A percentile compares a stretch with the other conserved stretches of the same genome.
Conservation (phyloP, 805 yeast species). For the Wilhelminamyces savonicus region DNA sequence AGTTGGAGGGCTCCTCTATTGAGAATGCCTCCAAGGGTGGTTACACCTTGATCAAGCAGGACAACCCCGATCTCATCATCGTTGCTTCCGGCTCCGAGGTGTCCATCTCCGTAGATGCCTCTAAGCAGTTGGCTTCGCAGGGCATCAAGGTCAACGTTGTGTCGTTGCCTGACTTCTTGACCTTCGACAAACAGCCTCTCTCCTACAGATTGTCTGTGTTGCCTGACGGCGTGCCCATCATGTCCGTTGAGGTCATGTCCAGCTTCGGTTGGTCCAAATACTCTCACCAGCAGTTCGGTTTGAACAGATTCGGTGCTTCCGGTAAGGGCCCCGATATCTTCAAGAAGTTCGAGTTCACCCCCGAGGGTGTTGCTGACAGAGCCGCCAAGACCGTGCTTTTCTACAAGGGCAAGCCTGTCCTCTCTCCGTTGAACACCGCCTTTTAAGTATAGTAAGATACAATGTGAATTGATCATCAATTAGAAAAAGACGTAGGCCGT, state of each 20-base stretch:
- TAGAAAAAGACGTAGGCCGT: too few species aligned
- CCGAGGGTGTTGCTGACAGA: conserved; percentile 86
- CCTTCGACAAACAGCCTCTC: conserved; percentile 77
- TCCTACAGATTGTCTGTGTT: conserved; percentile 81
- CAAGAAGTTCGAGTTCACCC: conserved; percentile 83
- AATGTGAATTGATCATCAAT: too few species aligned
- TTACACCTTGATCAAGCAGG: conserved; percentile 59
- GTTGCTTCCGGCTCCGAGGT: conserved; percentile 96
- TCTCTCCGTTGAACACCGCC: conserved; percentile 77
- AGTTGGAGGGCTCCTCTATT: conserved; percentile 84
- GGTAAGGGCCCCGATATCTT: conserved; percentile 82
- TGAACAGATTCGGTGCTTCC: conserved; percentile 94
- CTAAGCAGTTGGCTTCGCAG: conserved; percentile 57
- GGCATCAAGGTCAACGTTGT: conserved; percentile 80
- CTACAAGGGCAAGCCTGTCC: conserved; percentile 70
- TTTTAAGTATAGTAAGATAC: too few species aligned
- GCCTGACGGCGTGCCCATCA: conserved; percentile 90
- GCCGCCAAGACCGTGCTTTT: conserved; percentile 72
- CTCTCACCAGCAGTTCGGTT: conserved; percentile 94
- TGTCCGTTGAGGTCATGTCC: conserved; percentile 91
- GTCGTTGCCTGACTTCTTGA: conserved; percentile 86
- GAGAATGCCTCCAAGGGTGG: conserved; percentile 96
- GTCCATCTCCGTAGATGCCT: conserved; percentile 71
- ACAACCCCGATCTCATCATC: conserved; percentile 62
- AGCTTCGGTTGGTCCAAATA: conserved; percentile 91